phyloP scores from a whole-genome alignment of 2,329 filamentous ascomycete genomes.

The Tolypocladium sp. region DNA sequence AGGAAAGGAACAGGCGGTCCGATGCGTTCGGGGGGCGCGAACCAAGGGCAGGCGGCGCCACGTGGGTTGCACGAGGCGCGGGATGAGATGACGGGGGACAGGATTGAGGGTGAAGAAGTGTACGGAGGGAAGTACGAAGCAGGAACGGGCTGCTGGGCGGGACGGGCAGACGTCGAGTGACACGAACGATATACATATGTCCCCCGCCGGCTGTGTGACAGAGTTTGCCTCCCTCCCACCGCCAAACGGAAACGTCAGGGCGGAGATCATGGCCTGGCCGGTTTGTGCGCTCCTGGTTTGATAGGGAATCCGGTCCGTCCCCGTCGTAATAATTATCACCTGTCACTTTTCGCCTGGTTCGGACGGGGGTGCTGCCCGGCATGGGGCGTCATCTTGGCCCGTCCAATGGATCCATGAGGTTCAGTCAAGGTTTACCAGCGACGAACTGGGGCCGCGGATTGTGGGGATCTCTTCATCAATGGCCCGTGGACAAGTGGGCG shows the following conservation, averaged over 20 bases:
- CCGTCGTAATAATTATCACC: too few relatives aligned
- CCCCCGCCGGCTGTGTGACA: not conserved
- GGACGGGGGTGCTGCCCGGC: not conserved
- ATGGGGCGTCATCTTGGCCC: not conserved
- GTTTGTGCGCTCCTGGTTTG: not conserved
- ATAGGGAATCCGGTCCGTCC: not conserved
- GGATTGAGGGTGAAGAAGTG: not conserved
- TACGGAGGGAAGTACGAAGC: too few relatives aligned
- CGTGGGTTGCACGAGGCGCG: not conserved
- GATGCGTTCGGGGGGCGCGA: too few relatives aligned
- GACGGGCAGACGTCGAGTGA: not conserved
- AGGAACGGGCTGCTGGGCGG: not conserved
- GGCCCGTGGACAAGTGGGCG: too few relatives aligned
- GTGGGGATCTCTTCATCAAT: not conserved
- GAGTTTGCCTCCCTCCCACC: not conserved
- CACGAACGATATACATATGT: too few relatives aligned
- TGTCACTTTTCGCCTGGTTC: not conserved
- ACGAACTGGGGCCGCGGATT: not conserved
- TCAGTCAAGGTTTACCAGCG: not conserved
- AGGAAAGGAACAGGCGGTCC: not conserved
- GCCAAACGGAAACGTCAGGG: not conserved
- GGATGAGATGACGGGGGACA: not conserved
- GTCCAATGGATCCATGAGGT: not conserved
- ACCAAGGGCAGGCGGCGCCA: too few relatives aligned
- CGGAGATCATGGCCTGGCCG: not conserved